Evolutionary conservation across 2,329 filamentous ascomycete species (phyloP), one percentile per base, ranked within the genome.

Genomic region (Fusarium camptoceras): DNA sequence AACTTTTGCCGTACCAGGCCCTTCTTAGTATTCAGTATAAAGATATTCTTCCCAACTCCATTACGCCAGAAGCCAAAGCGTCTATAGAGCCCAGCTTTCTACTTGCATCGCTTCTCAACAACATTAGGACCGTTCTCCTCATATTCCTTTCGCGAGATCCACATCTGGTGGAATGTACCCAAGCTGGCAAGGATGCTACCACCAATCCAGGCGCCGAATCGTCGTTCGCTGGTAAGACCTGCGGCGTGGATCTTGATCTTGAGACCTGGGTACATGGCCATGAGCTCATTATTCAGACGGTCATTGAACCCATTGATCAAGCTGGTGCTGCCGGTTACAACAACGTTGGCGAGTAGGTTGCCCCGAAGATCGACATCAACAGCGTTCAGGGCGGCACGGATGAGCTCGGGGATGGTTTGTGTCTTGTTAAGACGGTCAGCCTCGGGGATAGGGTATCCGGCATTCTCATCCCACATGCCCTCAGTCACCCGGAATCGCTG

Each of bases 101-200:
- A 98, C 84, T 97, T 97, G 87, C 95, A 98, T 76, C 95, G 87
- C 88, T 97, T 98, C 86, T 98, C 95, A 46, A 98, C 93, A 74
- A 98, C 94, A 70, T 89, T 89, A 8, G 90, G 85, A 3, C 96
- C 96, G 79, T 97, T 94, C 85, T 99, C 97, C 70, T 98, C 94
- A 76, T 98, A 98, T 84, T 99, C 96, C 85, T 97, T 97, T 81
- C 90, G 93, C 25, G 92, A 95, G 75, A 99, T 97, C 96, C 96
- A 99, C 92, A 99, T 95, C 84, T 99, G 96, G 83, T 99, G 96
- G 83, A 99, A 99, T 16, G 94, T 97, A 12, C 97, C 97, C 82
- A 99, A 81, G 81, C 94, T 98, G 9, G 93, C 94, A 73, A 99
- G 84, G 74, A 99, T 98, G 81, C 94, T 98, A 47, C 96, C 96